phyloP scores from a whole-genome alignment of 2,329 filamentous ascomycete genomes.

The Aspergillus sp. region DNA sequence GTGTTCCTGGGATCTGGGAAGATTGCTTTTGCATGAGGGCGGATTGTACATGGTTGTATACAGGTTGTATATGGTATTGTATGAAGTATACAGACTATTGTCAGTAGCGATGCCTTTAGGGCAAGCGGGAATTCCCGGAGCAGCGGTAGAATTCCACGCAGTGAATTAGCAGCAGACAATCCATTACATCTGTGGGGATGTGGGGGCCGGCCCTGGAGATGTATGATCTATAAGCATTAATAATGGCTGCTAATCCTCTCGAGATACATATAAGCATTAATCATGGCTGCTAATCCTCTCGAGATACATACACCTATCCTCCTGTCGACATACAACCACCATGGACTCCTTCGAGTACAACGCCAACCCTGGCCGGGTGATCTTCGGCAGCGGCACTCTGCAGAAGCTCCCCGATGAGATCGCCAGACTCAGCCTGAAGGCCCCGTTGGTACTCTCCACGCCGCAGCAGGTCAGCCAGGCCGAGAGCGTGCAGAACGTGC shows the following conservation, averaged over 20 bases:
- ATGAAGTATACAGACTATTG: not conserved
- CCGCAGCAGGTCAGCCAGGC: constrained; percentile 43
- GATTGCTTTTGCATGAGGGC: not conserved
- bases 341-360: constrained; percentile 52
- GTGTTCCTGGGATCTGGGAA: constrained; percentile 2
- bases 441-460: constrained; percentile 49
- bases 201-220: too few species aligned
- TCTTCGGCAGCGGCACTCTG: constrained; percentile 49
- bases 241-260: too few species aligned
- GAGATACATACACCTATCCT: not conserved
- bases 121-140: too few species aligned
- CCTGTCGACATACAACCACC: constrained; percentile 4
- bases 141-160: too few species aligned
- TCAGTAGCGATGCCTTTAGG: too few species aligned
- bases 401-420: constrained; percentile 39
- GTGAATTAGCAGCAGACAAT: too few species aligned
- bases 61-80: not conserved
- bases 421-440: constrained; percentile 37
- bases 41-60: not conserved
- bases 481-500: constrained; percentile 35
- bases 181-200: too few species aligned
- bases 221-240: too few species aligned
- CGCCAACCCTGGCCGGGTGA: constrained; percentile 43
- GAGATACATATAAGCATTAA: too few species aligned
- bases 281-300: too few species aligned